Conservation (phyloP, 2,329 filamentous ascomycete species). For the Tricladium varicosporioides region DNA sequence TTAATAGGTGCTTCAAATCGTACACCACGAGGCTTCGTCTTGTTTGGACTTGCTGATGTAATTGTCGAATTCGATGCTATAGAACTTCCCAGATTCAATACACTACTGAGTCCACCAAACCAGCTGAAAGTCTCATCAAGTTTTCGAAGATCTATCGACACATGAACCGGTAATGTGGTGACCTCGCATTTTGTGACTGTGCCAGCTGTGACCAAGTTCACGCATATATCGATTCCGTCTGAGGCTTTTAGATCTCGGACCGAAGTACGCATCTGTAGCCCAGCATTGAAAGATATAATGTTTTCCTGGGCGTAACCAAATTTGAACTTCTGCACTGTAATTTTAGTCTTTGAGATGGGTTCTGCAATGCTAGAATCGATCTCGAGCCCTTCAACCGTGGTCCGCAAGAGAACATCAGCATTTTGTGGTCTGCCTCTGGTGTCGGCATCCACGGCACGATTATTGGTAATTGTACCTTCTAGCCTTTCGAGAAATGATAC, state of each 20-base stretch:
- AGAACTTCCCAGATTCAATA: constrained; percentile 84
- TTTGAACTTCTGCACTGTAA: constrained; percentile 52
- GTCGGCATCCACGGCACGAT: neutral
- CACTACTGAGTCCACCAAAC: constrained; percentile 88
- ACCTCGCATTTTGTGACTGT: constrained; percentile 57
- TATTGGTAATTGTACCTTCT: constrained; percentile 20
- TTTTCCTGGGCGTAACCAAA: constrained; percentile 63
- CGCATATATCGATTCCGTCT: constrained; percentile 55
- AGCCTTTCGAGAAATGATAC: constrained; percentile 34
- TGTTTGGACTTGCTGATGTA: constrained; percentile 35
- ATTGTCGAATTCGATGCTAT: constrained; percentile 70
- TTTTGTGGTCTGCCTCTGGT: constrained; percentile 8
- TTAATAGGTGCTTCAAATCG: constrained; percentile 51
- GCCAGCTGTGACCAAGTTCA: constrained; percentile 48
- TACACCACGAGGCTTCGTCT: constrained; percentile 53
- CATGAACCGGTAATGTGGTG: constrained; percentile 71
- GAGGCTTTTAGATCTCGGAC: constrained; percentile 57
- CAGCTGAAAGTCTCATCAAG: constrained; percentile 84
- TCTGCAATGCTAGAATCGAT: constrained; percentile 18
- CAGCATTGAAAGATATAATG: constrained; percentile 61
- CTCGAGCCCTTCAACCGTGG: constrained; percentile 28
- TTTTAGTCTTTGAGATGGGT: constrained; percentile 23
- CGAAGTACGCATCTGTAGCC: constrained; percentile 56
- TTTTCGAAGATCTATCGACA: constrained; percentile 74
- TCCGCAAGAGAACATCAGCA: constrained; percentile 31